These are phyloP conservation scores for Echites panduratus DNA, from an alignment of 257 asterid species.

Conservation along the genomic window DNA sequence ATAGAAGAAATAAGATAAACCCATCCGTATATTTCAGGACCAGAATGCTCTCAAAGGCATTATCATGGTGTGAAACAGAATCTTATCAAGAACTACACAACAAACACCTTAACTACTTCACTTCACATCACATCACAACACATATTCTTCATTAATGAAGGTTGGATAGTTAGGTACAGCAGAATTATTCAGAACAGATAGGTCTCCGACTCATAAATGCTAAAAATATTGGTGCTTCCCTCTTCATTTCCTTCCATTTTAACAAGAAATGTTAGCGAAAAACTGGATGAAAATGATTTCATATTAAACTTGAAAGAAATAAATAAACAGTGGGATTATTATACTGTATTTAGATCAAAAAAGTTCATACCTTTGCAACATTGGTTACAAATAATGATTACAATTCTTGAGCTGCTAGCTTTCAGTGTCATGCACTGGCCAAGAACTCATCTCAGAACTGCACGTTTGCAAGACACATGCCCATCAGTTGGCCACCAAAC, in stretches of 20 bases:
- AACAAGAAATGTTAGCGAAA: neutral
- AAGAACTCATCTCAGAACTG: neutral
- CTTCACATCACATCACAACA: neutral
- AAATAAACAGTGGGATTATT: no score
- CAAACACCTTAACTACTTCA: no score
- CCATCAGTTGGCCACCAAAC: conserved; percentile 23
- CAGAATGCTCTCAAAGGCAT: neutral
- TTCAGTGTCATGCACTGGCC: conserved; percentile 9
- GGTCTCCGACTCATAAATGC: neutral
- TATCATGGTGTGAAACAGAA: neutral
- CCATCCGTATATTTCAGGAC: neutral
- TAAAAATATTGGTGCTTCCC: neutral
- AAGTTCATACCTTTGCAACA: no score
- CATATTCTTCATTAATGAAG: neutral
- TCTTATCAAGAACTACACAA: neutral
- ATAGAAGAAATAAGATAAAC: neutral
- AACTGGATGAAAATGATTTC: no score
- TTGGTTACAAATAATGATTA: neutral
- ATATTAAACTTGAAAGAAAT: no score
- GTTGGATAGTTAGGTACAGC: neutral
- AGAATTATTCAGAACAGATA: neutral
- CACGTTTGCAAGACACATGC: conserved; percentile 11
- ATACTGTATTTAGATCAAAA: no score
- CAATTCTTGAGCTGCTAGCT: neutral
- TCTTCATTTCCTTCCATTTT: neutral